Evolutionary conservation across 164 flowering plant species (phyloP), one percentile per base, ranked within the genome.

Genomic region (Cinnamomum chago): DNA sequence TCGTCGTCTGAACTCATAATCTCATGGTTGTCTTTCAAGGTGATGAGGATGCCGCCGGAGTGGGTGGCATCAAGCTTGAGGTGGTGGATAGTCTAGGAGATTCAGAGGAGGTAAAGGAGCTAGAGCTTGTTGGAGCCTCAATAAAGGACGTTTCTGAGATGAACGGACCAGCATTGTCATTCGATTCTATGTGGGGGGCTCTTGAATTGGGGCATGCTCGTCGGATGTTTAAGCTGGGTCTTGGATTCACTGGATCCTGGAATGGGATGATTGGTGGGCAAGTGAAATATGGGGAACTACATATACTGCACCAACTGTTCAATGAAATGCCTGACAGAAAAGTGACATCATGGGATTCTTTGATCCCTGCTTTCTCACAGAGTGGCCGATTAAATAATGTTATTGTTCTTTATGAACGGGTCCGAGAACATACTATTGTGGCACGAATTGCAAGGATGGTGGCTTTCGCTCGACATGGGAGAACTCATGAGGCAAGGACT

Each of bases 11-110:
- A 77, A 67, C 93, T 95, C 98, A 95, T 92, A 24, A 92, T 86
- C 88, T 95, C 98, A 64, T 94, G 98, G 76, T 94, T 96, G 0
- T 98, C 99, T 67, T 88, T 84, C 95, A 96, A 84, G 2, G 95
- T 89, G 58, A 93, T 82, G 0, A 96, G 11, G 24, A 67, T 47
- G 0, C 98, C 98, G 3, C 93, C 95, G 40, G 40, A 33, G 40
- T 33, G 40, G 10, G 77, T 75, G 0, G 99, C 98, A 51, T 94
- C 88, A 1, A 89, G 82, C 82, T 86, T 88, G 74, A 94, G 64
- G 52, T 85, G 88, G 84, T 94, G 97, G 52, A 96, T 81, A 65
- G 85, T 33, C 6, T 33, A 33, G 40, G 40, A 33, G 7, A 4
- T 33, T 33, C 40, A 33, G 7, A 33, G 40, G 40, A 33, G 89